These are phyloP conservation scores for Coemansia sp. DNA, from an alignment of 192 early-diverging fungal species.

Conservation along the genomic window DNA sequence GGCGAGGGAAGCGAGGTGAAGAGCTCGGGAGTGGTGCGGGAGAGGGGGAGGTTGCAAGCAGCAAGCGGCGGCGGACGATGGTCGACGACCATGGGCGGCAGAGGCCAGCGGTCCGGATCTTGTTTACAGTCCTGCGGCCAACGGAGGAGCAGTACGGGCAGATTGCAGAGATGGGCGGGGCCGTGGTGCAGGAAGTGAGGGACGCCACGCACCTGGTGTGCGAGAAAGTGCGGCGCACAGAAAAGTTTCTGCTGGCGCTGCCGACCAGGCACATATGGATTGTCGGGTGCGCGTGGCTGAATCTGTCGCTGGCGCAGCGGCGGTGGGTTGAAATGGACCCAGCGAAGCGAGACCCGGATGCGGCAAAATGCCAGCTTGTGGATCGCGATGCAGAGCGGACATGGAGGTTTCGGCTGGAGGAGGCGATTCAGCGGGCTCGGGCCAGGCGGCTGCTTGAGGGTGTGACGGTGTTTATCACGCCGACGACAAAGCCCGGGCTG, in stretches of 20 bases:
- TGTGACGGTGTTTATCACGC: constrained; percentile 39
- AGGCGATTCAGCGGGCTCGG: constrained; percentile 23
- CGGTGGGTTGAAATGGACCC: constrained; percentile 29
- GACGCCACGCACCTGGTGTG: constrained; percentile 59
- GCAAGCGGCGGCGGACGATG: constrained; percentile 11
- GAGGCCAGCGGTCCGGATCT: no score
- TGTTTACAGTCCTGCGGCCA: constrained; percentile 48
- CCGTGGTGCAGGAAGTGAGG: constrained; percentile 46
- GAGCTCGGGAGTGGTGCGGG: no score
- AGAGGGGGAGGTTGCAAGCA: not conserved
- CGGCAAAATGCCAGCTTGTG: constrained; percentile 12
- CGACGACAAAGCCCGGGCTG: constrained; percentile 16
- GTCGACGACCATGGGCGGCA: not conserved
- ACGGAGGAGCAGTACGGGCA: constrained; percentile 29
- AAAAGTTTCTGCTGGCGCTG: constrained; percentile 53
- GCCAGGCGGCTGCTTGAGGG: constrained; percentile 28
- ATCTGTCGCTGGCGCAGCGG: constrained; percentile 27
- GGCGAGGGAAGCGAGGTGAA: constrained; percentile 1
- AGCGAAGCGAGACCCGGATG: not conserved
- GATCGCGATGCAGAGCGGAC: constrained; percentile 24
- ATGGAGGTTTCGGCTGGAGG: constrained; percentile 20
- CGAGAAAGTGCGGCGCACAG: constrained; percentile 53
- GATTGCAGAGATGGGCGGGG: constrained; percentile 53
- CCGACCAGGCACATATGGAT: constrained; percentile 28
- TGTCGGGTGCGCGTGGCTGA: constrained; percentile 32